These are phyloP conservation scores for Debaryomyces psychrophilus DNA, from an alignment of 1,139 yeast species.

Conservation along the genomic window DNA sequence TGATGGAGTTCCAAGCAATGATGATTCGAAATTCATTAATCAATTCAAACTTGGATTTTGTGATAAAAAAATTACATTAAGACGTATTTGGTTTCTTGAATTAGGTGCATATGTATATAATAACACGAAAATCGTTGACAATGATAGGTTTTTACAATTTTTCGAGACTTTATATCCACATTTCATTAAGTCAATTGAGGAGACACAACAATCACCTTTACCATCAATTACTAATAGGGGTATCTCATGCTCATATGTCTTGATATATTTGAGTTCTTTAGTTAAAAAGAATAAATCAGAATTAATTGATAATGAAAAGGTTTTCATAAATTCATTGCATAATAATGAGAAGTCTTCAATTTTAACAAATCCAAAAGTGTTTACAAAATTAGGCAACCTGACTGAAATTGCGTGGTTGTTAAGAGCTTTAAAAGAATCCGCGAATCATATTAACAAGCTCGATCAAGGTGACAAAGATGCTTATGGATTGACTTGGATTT, in stretches of 20 bases:
- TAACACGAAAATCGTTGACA: constrained; percentile 1
- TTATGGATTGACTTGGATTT: constrained; percentile 46
- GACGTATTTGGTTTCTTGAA: constrained; percentile 68
- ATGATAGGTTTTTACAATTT: constrained; percentile 14
- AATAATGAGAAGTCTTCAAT: constrained; percentile 47
- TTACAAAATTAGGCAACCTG: constrained; percentile 47
- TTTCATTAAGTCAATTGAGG: constrained; percentile 42
- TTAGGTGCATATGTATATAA: constrained; percentile 38
- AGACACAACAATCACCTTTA: constrained; percentile 50
- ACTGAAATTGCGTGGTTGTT: constrained; percentile 58
- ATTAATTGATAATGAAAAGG: constrained; percentile 16
- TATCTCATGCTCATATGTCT: constrained; percentile 52
- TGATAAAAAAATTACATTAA: constrained; percentile 64
- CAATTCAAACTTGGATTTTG: constrained; percentile 59
- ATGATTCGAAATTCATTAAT: constrained; percentile 20
- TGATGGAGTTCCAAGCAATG: constrained; percentile 16
- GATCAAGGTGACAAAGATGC: constrained; percentile 12
- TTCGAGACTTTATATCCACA: constrained; percentile 30
- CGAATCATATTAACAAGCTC: constrained; percentile 13
- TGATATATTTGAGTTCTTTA: constrained; percentile 23
- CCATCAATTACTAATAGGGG: constrained; percentile 52
- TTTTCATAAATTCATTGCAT: constrained; percentile 28
- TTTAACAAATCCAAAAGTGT: constrained; percentile 48
- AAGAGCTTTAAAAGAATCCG: constrained; percentile 38
- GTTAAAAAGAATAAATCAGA: background rate